Base-by-base conservation (phyloP, 495 filamentous ascomycete species). In the Penicillium waksmanii region DNA sequence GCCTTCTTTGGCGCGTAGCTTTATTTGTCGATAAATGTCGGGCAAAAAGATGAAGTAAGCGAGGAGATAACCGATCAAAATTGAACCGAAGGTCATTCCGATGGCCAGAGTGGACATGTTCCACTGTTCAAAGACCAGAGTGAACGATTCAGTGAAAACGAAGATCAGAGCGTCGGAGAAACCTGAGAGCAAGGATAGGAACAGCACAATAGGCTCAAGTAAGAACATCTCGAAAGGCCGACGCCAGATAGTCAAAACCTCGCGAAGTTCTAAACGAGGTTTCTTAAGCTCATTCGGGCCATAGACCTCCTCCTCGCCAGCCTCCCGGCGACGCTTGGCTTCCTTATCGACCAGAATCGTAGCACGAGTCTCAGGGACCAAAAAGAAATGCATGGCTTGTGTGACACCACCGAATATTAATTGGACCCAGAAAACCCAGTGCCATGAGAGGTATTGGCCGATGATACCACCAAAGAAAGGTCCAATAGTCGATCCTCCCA, bases 121-220 rank as follows among this genome's bases (percentile, higher is more conserved):
- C 85, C 85, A 92, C 58, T 87, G 84, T 23, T 77, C 62, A 65
- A 88, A 91, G 21, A 91, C 87, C 12, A 87, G 76, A 2, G 65
- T 66, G 66, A 89, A 88, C 0, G 83, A 86, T 62, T 90, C 85
- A 59, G 90, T 85, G 73, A 88, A 90, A 71, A 87, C 89, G 79
- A 91, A 92, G 74, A 93, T 89, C 7, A 93, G 80, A n/a, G 89
- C 89, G 61, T 92, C 90, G 25, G 82, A 85, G 78, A 92, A 91
- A 43, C 90, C 89, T 27, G 84, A 88, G 25, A 92, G 85, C 10
- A 91, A 74, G 3, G 88, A 91, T 2, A 93, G 77, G 46, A 77
- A 82, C 4, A 90, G 75, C 6, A 92, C 90, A 63, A 93, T 92
- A 1, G 89, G 87, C 63, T 93, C 89, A 0, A 83, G 87, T 17